Percentiles rank a stretch among this genome's conserved stretches.
These are phyloP conservation scores for Gonium pectorale DNA, from an alignment of 139 green algal species.

Conservation along the genomic window DNA sequence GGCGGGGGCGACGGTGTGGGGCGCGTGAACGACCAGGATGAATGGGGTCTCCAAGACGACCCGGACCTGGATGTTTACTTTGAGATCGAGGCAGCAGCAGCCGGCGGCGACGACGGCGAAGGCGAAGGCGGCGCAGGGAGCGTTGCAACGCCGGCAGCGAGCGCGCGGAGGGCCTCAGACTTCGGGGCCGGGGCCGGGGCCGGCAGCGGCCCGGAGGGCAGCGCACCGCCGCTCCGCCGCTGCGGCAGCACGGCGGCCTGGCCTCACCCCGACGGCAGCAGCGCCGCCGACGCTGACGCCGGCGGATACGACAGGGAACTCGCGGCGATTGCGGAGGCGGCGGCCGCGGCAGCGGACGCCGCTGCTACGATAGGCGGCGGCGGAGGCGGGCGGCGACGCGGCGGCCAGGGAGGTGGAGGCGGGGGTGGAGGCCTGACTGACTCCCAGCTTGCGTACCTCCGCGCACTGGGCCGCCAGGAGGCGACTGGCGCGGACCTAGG, in stretches of 20 bases:
- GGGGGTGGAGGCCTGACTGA: background rate
- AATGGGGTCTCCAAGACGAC: too few species aligned
- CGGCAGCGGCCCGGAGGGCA: background rate
- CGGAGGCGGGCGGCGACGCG: background rate
- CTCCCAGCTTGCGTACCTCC: slow-evolving; percentile 21
- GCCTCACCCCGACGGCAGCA: background rate
- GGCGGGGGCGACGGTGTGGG: background rate
- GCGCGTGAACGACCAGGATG: too few species aligned
- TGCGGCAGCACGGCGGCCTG: background rate
- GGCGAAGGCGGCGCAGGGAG: background rate
- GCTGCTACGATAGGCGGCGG: background rate
- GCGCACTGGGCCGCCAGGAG: background rate
- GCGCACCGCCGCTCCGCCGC: background rate
- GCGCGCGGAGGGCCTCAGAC: too few species aligned
- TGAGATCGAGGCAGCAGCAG: background rate
- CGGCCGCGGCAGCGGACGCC: background rate
- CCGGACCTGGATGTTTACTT: background rate
- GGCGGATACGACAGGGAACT: background rate
- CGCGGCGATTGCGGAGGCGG: slow-evolving; percentile 10
- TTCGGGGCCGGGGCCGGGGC: too few species aligned
- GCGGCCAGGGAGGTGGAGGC: background rate
- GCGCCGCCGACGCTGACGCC: background rate
- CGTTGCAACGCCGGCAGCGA: too few species aligned
- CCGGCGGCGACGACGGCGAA: background rate
- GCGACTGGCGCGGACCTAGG: slow-evolving; percentile 61